phyloP scores from a whole-genome alignment of 2,329 filamentous ascomycete genomes.

The Allantophomopsis cytisporea region DNA sequence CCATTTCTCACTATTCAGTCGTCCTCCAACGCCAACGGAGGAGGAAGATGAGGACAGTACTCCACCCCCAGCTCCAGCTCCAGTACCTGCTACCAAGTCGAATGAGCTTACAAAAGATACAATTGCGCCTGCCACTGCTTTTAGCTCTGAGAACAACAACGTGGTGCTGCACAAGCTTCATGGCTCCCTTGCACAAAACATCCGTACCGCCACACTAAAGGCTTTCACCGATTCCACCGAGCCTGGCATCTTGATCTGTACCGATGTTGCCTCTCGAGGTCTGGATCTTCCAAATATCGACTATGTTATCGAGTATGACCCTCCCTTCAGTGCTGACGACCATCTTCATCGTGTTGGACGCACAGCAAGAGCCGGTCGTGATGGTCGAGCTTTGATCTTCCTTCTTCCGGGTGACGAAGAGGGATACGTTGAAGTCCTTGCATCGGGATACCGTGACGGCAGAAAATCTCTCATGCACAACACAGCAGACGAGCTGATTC shows the following conservation, averaged over 20 bases:
- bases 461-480: slow-evolving; percentile 54
- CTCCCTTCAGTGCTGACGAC: slow-evolving; percentile 84
- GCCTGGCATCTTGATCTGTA: slow-evolving; percentile 78
- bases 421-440: slow-evolving; percentile 57
- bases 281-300: slow-evolving; percentile 93
- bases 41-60: slow-evolving; percentile 15
- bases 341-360: slow-evolving; percentile 91
- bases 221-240: slow-evolving; percentile 63
- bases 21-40: slow-evolving; percentile 12
- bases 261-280: slow-evolving; percentile 89
- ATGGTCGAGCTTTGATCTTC: slow-evolving; percentile 80
- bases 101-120: slow-evolving; percentile 37
- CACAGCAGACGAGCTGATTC: slow-evolving; percentile 51
- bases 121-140: slow-evolving; percentile 53
- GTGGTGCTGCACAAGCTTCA: slow-evolving; percentile 81
- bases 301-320: slow-evolving; percentile 90
- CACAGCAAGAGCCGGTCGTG: slow-evolving; percentile 81
- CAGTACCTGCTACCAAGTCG: background rate
- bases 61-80: slow-evolving; percentile 11
- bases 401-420: slow-evolving; percentile 85
- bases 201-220: slow-evolving; percentile 74
- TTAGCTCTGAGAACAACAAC: slow-evolving; percentile 64
- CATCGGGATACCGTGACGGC: slow-evolving; percentile 22
- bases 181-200: slow-evolving; percentile 77
- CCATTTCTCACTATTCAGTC: slow-evolving; percentile 70